Percentiles rank a stretch among this genome's conserved stretches.
These are phyloP conservation scores for Mortierella claussenii DNA, from an alignment of 192 early-diverging fungal species.

Conservation along the genomic window DNA sequence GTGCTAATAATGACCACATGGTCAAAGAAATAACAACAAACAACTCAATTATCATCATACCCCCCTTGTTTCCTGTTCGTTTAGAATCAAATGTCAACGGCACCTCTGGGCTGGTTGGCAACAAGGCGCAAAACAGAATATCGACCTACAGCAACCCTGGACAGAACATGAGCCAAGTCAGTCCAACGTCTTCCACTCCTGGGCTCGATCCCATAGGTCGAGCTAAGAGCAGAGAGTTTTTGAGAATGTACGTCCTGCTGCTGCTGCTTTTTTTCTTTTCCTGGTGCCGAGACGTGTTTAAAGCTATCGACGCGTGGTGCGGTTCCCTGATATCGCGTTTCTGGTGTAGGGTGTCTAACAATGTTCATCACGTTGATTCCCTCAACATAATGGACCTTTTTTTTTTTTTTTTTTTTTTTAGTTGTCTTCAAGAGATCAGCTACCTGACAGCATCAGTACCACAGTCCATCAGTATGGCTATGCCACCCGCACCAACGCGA, in stretches of 20 bases:
- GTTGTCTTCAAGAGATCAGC: slow-evolving; percentile 70
- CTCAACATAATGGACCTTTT: background rate
- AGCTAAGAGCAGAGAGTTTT: slow-evolving; percentile 75
- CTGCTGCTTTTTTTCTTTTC: background rate
- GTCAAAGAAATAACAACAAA: background rate
- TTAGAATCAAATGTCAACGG: slow-evolving; percentile 8
- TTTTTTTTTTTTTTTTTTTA: slow-evolving; percentile 17
- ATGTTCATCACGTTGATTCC: too few relatives aligned
- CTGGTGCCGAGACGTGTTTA: too few relatives aligned
- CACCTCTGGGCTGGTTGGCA: background rate
- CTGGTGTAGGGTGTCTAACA: too few relatives aligned
- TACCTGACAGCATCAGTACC: slow-evolving; percentile 61
- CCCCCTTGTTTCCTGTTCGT: background rate
- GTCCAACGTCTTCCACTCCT: slow-evolving; percentile 42
- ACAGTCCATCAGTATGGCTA: slow-evolving; percentile 29
- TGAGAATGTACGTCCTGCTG: slow-evolving; percentile 70
- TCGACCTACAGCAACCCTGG: slow-evolving; percentile 38
- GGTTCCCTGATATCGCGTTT: too few relatives aligned
- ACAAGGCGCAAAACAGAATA: slow-evolving; percentile 34
- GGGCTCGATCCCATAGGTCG: slow-evolving; percentile 61
- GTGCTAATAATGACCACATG: slow-evolving; percentile 19
- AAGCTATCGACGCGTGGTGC: too few relatives aligned
- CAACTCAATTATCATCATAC: background rate
- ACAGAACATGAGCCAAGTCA: slow-evolving; percentile 52
- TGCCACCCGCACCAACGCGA: slow-evolving; percentile 30